A percentile compares a stretch with the other conserved stretches of the same genome.
Conservation (phyloP, 2,329 filamentous ascomycete genomes). For the Lasiodiplodia gonubiensis region DNA sequence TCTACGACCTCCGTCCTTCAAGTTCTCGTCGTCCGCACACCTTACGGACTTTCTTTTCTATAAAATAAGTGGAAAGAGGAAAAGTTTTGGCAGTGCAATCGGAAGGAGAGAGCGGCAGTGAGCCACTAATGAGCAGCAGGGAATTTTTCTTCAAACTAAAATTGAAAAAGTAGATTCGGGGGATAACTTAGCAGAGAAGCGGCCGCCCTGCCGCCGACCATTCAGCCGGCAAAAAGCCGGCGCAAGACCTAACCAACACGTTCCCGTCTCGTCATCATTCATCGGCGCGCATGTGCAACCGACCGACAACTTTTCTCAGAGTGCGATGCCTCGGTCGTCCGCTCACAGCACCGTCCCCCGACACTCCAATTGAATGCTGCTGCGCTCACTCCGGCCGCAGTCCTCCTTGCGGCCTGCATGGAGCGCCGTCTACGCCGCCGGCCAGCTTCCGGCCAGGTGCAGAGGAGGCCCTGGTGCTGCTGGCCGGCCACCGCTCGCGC, state of each 20-base stretch:
- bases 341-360: neutral
- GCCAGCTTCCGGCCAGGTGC: neutral
- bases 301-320: neutral
- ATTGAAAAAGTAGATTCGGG: neutral
- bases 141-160: neutral
- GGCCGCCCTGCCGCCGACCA: too few relatives aligned
- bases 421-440: slow-evolving; percentile 32
- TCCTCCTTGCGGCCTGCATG: slow-evolving; percentile 50
- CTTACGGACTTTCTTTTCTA: neutral
- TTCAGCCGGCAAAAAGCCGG: neutral
- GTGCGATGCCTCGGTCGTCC: slow-evolving; percentile 7
- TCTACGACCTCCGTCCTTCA: neutral
- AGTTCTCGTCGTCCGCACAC: neutral
- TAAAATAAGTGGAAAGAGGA: neutral
- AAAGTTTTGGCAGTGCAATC: neutral
- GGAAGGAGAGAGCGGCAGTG: neutral
- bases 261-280: slow-evolving; percentile 25
- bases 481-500: slow-evolving; percentile 3
- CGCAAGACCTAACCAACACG: neutral
- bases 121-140: neutral
- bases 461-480: slow-evolving; percentile 39
- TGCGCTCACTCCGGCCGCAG: slow-evolving; percentile 50
- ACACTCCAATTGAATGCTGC: slow-evolving; percentile 47
- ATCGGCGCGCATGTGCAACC: neutral
- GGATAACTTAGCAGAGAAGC: neutral